Evolutionary conservation across 2,329 filamentous ascomycete genomes (phyloP).

Genomic region (Cordyceps tenuipes): DNA sequence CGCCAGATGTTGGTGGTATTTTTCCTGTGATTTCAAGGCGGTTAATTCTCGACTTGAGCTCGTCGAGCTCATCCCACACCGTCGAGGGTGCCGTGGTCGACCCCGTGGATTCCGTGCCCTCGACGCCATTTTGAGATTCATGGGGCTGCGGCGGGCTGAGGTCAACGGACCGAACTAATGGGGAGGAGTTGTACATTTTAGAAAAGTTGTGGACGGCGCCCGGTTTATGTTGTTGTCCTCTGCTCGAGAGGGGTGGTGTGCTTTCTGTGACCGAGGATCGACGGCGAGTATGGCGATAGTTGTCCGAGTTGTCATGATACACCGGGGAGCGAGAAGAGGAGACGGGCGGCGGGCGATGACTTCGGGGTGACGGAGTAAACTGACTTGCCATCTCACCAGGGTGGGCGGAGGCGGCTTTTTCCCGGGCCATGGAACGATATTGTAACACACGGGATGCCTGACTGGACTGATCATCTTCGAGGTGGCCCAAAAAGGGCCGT

Average conservation of each 20-base stretch:
- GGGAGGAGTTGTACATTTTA: constrained; percentile 49
- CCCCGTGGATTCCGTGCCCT: constrained; percentile 76
- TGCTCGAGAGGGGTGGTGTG: constrained; percentile 30
- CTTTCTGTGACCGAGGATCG: constrained; percentile 42
- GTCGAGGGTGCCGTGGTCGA: constrained; percentile 87
- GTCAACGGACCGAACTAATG: constrained; percentile 40
- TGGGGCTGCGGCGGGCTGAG: constrained; percentile 21
- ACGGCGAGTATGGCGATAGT: constrained; percentile 23
- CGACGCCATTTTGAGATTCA: constrained; percentile 34
- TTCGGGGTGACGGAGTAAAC: constrained; percentile 16
- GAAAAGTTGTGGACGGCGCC: constrained; percentile 18
- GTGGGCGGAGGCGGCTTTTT: constrained; percentile 33
- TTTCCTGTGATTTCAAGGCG: constrained; percentile 86
- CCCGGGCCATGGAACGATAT: constrained; percentile 34
- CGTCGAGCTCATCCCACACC: constrained; percentile 95
- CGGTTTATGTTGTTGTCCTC: constrained; percentile 36
- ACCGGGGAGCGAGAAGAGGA: constrained; percentile 42
- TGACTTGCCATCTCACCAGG: constrained; percentile 28
- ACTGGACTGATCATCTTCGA: constrained; percentile 35
- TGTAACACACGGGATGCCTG: constrained; percentile 34
- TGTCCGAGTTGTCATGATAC: constrained; percentile 35
- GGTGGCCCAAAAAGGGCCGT: constrained; percentile 28
- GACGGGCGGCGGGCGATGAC: constrained; percentile 36
- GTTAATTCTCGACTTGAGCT: constrained; percentile 86
- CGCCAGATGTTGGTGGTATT: constrained; percentile 71